Evolutionary conservation across 768 basidiomycete genomes (phyloP).

Genomic region (Pisolithus orientalis): DNA sequence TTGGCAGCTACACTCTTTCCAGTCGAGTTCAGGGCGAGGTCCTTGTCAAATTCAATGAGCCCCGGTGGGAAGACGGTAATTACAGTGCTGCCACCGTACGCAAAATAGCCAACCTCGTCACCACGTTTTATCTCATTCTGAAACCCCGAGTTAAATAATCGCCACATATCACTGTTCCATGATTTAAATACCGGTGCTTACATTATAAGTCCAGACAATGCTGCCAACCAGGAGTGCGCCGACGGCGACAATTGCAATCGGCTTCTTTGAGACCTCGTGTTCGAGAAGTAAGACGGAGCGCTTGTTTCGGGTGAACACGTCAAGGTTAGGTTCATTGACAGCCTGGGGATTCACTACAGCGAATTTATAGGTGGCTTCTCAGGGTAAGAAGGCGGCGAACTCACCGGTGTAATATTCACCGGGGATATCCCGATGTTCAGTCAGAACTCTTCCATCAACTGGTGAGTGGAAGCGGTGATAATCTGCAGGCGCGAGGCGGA

Average conservation of each 20-base stretch:
- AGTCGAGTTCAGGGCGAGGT: constrained; percentile 51
- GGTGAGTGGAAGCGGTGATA: constrained; percentile 80
- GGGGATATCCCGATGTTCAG: constrained; percentile 38
- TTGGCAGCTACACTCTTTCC: not conserved
- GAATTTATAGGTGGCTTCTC: not conserved
- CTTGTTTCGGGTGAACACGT: constrained; percentile 61
- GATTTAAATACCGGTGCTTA: constrained; percentile 3
- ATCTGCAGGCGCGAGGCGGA: constrained; percentile 74
- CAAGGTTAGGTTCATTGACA: constrained; percentile 57
- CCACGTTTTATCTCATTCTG: constrained; percentile 51
- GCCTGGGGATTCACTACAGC: constrained; percentile 68
- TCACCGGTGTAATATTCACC: constrained; percentile 60
- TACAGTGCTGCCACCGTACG: constrained; percentile 75
- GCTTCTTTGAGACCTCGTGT: constrained; percentile 37
- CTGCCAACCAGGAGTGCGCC: constrained; percentile 80
- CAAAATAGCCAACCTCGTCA: constrained; percentile 60
- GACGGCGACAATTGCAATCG: constrained; percentile 65
- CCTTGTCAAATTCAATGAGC: constrained; percentile 51
- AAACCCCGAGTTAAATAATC: not conserved
- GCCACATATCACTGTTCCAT: not conserved
- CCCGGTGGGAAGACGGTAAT: constrained; percentile 54
- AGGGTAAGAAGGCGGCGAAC: not conserved
- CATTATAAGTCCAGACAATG: constrained; percentile 53
- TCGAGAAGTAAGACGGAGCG: constrained; percentile 51
- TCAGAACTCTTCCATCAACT: constrained; percentile 44